Percentiles rank a stretch among this genome's conserved stretches.
phyloP scores from a whole-genome alignment of 2,329 filamentous ascomycete genomes.

The Penicillium sp. region DNA sequence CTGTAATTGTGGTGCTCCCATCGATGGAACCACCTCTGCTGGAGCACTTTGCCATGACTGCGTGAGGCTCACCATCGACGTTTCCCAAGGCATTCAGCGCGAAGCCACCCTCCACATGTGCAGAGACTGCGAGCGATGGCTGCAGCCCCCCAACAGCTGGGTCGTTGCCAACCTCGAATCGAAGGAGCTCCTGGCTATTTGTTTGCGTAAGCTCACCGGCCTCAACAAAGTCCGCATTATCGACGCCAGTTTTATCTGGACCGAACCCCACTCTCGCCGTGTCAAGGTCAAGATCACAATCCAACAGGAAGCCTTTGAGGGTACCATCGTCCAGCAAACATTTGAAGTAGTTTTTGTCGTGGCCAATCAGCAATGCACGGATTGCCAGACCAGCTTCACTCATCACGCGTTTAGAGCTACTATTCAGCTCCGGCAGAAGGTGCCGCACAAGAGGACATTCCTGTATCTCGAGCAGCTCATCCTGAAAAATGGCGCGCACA shows the following conservation, averaged over 20 bases:
- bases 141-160: conserved; percentile 83
- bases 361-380: conserved; percentile 87
- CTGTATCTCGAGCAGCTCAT: conserved; percentile 89
- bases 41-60: conserved; percentile 95
- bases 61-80: conserved; percentile 90
- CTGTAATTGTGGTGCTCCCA: conserved; percentile 94
- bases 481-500: conserved; percentile 86
- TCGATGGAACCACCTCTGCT: conserved; percentile 82
- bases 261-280: conserved; percentile 89
- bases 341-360: conserved; percentile 95
- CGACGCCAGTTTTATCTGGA: conserved; percentile 97
- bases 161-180: conserved; percentile 81
- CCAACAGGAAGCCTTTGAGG: conserved; percentile 67
- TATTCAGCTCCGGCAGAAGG: conserved; percentile 95
- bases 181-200: conserved; percentile 86
- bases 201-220: conserved; percentile 81
- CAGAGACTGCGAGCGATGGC: conserved; percentile 91
- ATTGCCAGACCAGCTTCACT: conserved; percentile 73
- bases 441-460: conserved; percentile 88
- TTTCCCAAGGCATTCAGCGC: conserved; percentile 84
- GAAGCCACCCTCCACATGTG: conserved; percentile 90
- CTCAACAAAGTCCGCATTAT: conserved; percentile 89
- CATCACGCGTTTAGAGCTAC: conserved; percentile 92
- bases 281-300: conserved; percentile 95
- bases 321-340: conserved; percentile 78